These are phyloP conservation scores for Cryptosporidium sp. DNA, from an alignment of 169 alveolate genomes.

Conservation along the genomic window DNA sequence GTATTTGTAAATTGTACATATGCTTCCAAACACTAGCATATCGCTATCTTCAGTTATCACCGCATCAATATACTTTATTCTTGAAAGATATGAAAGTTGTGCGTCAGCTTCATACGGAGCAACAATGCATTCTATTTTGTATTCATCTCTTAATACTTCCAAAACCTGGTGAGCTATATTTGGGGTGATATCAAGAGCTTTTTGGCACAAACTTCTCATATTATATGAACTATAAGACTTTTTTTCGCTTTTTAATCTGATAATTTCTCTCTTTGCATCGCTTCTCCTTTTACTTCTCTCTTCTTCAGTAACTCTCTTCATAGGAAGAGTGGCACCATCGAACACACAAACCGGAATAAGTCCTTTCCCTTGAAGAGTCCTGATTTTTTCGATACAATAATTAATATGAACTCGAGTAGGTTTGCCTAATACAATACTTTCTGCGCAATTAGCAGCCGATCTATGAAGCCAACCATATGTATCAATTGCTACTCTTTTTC, in stretches of 20 bases:
- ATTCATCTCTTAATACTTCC: slow-evolving; percentile 81
- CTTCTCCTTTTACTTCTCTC: slow-evolving; percentile 79
- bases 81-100: slow-evolving; percentile 94
- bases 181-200: slow-evolving; percentile 83
- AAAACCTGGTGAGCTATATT: slow-evolving; percentile 85
- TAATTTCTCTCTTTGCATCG: slow-evolving; percentile 79
- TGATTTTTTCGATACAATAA: slow-evolving; percentile 70
- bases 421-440: slow-evolving; percentile 54
- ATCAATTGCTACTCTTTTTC: slow-evolving; percentile 66
- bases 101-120: slow-evolving; percentile 99
- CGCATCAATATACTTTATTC: slow-evolving; percentile 88
- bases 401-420: slow-evolving; percentile 59
- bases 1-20: slow-evolving; percentile 82
- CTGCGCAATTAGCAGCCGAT: slow-evolving; percentile 72
- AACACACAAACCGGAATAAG: slow-evolving; percentile 86
- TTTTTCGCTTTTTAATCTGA: slow-evolving; percentile 23
- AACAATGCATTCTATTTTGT: slow-evolving; percentile 88
- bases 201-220: slow-evolving; percentile 81
- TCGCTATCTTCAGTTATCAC: slow-evolving; percentile 95
- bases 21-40: slow-evolving; percentile 93
- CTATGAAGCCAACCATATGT: slow-evolving; percentile 74
- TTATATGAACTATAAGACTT: slow-evolving; percentile 81
- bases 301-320: slow-evolving; percentile 84
- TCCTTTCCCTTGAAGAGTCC: slow-evolving; percentile 78
- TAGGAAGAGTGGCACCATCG: slow-evolving; percentile 85